Evolutionary conservation across 1,284 basidiomycete genomes (phyloP).

Genomic region (Pseudozyma pruni): DNA sequence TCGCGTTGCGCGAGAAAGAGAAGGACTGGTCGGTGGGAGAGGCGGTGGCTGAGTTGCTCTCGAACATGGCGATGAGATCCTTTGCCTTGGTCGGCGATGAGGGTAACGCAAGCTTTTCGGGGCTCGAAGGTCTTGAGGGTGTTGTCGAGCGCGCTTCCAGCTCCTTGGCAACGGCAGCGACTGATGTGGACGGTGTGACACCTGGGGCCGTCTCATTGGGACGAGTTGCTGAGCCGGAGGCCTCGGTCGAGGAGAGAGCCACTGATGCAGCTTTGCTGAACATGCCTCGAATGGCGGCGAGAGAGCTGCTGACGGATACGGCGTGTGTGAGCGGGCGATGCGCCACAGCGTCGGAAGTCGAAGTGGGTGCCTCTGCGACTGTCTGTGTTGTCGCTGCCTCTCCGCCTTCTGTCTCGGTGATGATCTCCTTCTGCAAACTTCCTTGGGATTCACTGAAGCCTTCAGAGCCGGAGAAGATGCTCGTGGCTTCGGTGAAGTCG

Average conservation of each 20-base stretch:
- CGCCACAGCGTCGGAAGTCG: background rate
- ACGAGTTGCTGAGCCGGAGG: slow-evolving; percentile 5
- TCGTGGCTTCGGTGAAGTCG: slow-evolving; percentile 43
- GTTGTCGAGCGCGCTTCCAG: slow-evolving; percentile 19
- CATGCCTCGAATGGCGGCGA: slow-evolving; percentile 34
- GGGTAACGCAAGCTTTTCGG: slow-evolving; percentile 30
- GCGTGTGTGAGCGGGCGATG: slow-evolving; percentile 28
- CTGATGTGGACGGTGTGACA: slow-evolving; percentile 7
- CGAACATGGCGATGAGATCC: slow-evolving; percentile 57
- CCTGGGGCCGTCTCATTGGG: background rate
- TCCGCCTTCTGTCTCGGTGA: slow-evolving; percentile 6
- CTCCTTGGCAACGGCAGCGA: slow-evolving; percentile 22
- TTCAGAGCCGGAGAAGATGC: slow-evolving; percentile 40
- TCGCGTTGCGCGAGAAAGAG: slow-evolving; percentile 14
- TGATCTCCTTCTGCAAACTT: slow-evolving; percentile 25
- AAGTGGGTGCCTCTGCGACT: slow-evolving; percentile 2
- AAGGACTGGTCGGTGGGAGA: slow-evolving; percentile 29
- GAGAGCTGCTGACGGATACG: slow-evolving; percentile 28
- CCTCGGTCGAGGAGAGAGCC: slow-evolving; percentile 4
- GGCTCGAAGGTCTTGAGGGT: slow-evolving; percentile 24
- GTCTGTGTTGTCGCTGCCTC: background rate
- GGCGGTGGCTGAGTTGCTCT: slow-evolving; percentile 34
- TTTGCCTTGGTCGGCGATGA: slow-evolving; percentile 55
- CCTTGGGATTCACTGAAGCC: slow-evolving; percentile 17
- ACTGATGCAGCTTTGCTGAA: slow-evolving; percentile 26